These are phyloP conservation scores for Angophora floribunda DNA, from an alignment of 345 rosid genomes.

Conservation along the genomic window DNA sequence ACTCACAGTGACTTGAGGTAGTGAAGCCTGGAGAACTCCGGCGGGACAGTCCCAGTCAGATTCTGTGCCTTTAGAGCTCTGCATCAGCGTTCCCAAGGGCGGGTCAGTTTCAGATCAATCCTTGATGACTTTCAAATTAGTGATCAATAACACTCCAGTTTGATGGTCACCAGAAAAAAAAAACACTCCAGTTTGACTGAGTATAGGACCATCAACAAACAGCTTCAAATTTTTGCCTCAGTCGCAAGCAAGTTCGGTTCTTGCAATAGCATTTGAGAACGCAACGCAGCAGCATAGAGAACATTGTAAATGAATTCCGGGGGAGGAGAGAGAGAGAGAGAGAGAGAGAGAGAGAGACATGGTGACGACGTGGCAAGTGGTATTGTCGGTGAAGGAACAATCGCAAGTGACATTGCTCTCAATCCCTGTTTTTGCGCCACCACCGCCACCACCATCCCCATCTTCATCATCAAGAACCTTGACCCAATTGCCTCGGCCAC, in stretches of 20 bases:
- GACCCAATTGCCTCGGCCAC: constrained; percentile 58
- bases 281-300: not conserved
- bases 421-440: constrained; percentile 13
- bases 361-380: constrained; percentile 57
- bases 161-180: too few species aligned
- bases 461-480: not conserved
- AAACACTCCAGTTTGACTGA: not conserved
- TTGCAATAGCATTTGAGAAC: not conserved
- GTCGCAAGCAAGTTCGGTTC: not conserved
- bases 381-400: constrained; percentile 30
- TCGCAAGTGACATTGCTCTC: constrained; percentile 52
- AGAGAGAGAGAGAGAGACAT: constrained; percentile 29
- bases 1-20: constrained; percentile 66
- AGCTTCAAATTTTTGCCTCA: not conserved
- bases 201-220: not conserved
- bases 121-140: not conserved
- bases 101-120: not conserved
- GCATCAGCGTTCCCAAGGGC: constrained; percentile 1
- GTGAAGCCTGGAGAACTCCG: constrained; percentile 63
- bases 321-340: not conserved
- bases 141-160: not conserved
- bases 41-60: constrained; percentile 56
- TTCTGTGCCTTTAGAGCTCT: constrained; percentile 62
- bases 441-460: constrained; percentile 2
- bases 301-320: not conserved